A percentile compares a stretch with the other conserved stretches of the same genome.
These are phyloP conservation scores for Saksenaea oblongispora DNA, from an alignment of 371 early-diverging fungal genomes.

Conservation along the genomic window DNA sequence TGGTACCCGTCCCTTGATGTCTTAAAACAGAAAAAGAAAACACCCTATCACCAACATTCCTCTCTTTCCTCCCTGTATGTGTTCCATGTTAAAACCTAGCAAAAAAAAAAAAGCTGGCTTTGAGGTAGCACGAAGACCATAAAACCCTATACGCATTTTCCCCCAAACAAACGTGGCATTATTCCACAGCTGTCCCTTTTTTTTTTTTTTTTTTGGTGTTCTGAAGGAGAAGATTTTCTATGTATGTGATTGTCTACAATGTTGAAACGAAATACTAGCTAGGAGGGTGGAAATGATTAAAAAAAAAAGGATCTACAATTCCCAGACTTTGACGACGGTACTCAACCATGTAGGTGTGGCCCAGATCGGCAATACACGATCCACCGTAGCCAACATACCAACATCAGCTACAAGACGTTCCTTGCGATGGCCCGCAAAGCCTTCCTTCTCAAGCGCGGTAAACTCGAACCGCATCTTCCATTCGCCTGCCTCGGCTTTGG, in stretches of 20 bases:
- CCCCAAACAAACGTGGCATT: not conserved
- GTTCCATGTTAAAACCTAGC: no score
- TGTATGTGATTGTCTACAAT: not conserved
- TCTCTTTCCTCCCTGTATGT: not conserved
- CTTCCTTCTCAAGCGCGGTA: conserved; percentile 59
- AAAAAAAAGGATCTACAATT: conserved; percentile 26
- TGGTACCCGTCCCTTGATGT: conserved; percentile 75
- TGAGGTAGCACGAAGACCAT: no score
- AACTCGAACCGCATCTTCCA: conserved; percentile 54
- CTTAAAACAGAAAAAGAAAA: no score
- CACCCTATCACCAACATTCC: not conserved
- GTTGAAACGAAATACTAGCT: not conserved
- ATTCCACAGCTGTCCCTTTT: not conserved
- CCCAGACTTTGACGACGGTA: conserved; percentile 51
- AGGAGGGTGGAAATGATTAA: not conserved
- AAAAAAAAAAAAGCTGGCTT: no score
- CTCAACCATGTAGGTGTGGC: conserved; percentile 64
- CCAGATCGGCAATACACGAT: conserved; percentile 60
- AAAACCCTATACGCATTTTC: no score
- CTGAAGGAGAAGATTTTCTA: not conserved
- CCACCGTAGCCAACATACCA: conserved; percentile 54
- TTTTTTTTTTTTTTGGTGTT: not conserved
- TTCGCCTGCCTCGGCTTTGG: conserved; percentile 32
- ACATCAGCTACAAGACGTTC: conserved; percentile 56
- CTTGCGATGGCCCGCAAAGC: conserved; percentile 52